Evolutionary conservation across 768 basidiomycete species (phyloP), one percentile per base, ranked within the genome.

Genomic region (Dendrothele bispora): DNA sequence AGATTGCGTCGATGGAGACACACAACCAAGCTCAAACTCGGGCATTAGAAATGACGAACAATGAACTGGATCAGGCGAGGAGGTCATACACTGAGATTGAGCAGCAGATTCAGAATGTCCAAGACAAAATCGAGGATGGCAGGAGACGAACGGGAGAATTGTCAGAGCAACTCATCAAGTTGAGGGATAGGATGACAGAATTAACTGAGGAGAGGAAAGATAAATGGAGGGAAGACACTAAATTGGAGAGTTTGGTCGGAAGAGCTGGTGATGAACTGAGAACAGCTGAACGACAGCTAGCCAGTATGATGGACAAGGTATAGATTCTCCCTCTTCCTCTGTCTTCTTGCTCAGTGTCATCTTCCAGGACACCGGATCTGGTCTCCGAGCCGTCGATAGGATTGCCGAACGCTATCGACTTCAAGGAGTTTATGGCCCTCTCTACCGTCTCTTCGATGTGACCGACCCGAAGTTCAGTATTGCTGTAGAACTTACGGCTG

Each of bases 271-370:
- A 91, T 48, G 90, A 98, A 63, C 70, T 95, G 55, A 79, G 87
- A 59, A 78, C 77, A 2, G 84, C 91, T 1, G 93, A 98, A 66
- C 74, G 94, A 45, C 70, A 67, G 11, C 69, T 98, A 26, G 83
- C 88, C 4, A 77, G 85, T 14, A 97, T 95, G 85, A 95, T 98
- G 91, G 97, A 99, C 65, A 93, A 94, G 74, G 94, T 91, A 40
- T 51, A 73, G 57, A 48, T 46, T 26, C 20, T 27, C 29, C 38
- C 10, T 6, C n/a, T 15, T 24, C 34, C 29, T 32, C 47, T 6
- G 18, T 22, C 30, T 10, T 12, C 40, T 57, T 43, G 28, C 18
- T 39, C 39, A 15, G 21, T 43, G 50, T 18, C 5, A 4, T 18
- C n/a, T 32, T 46, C 15, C 53, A 97, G 93, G 94, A 98, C 60